phyloP scores from a whole-genome alignment of 129 eudicot species.

The Artemisia argyi region DNA sequence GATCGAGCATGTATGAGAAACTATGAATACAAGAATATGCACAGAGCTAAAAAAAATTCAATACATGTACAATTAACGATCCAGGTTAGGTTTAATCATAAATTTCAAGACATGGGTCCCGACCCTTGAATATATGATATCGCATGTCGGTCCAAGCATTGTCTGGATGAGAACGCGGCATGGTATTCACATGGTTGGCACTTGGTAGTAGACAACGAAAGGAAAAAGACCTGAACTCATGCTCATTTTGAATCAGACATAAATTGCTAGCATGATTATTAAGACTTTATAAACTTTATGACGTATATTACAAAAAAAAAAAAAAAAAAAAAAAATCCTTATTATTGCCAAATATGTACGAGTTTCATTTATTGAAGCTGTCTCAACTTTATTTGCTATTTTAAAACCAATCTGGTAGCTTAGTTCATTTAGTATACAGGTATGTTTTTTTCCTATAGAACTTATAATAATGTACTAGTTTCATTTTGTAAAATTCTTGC shows the following conservation, averaged over 20 bases:
- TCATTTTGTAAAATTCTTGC: too few species aligned
- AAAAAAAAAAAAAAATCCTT: too few species aligned
- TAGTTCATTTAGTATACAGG: too few species aligned
- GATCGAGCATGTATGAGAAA: neutral
- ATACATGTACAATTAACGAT: neutral
- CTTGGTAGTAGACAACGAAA: conserved; percentile 13
- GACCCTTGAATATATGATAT: conserved; percentile 27
- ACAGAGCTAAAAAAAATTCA: neutral
- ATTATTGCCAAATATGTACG: too few species aligned
- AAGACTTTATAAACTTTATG: too few species aligned
- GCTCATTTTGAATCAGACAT: conserved; percentile 7
- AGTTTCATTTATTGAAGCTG: too few species aligned
- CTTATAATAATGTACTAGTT: too few species aligned
- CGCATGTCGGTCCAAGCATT: conserved; percentile 28
- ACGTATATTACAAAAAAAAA: too few species aligned
- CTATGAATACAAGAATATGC: neutral
- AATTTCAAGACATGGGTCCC: conserved; percentile 21
- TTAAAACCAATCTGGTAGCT: too few species aligned
- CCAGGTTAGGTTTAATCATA: conserved; percentile 28
- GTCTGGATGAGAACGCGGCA: conserved; percentile 23
- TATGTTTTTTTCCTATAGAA: too few species aligned
- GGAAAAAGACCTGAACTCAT: conserved; percentile 14
- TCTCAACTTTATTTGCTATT: too few species aligned
- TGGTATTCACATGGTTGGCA: conserved; percentile 21
- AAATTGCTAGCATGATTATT: neutral